Evolutionary conservation across 495 filamentous ascomycete species (phyloP).

Genomic region (Trichocladium uniseriatum): DNA sequence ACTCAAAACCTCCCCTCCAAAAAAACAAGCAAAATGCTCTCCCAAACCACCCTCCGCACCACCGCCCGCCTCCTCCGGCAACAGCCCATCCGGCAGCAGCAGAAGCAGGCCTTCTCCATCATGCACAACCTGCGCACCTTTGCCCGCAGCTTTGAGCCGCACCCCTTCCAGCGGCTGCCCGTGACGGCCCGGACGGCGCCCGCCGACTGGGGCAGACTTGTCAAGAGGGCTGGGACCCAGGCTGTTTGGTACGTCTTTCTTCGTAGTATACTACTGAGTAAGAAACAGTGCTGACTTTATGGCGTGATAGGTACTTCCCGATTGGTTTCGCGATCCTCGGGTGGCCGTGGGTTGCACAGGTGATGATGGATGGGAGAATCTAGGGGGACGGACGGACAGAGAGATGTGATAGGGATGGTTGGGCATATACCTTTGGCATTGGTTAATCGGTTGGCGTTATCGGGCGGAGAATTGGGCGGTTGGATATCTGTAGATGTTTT

Average conservation of each 20-base stretch:
- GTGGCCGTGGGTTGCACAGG: neutral
- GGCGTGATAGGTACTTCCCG: neutral
- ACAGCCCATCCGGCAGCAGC: neutral
- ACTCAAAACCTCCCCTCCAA: neutral
- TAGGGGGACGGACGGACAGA: too few relatives aligned
- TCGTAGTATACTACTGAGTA: too few relatives aligned
- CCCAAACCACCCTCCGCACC: constrained; percentile 11
- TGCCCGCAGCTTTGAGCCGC: constrained; percentile 25
- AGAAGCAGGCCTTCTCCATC: constrained; percentile 15
- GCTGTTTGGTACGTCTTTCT: constrained; percentile 15
- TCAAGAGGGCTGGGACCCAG: constrained; percentile 8
- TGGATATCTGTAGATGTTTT: too few relatives aligned
- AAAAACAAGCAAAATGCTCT: constrained; percentile 16
- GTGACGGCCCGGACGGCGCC: constrained; percentile 9
- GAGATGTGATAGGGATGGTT: neutral
- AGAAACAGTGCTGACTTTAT: neutral
- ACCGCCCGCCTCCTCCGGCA: neutral
- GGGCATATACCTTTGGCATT: too few relatives aligned
- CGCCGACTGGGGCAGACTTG: constrained; percentile 21
- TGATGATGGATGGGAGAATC: neutral
- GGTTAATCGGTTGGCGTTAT: too few relatives aligned
- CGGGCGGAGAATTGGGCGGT: too few relatives aligned
- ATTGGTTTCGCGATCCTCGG: constrained; percentile 1
- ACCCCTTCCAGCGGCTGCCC: constrained; percentile 29
- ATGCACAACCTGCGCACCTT: constrained; percentile 20